Percentiles rank a stretch among this genome's conserved stretches.
These are phyloP conservation scores for Pseudozyma sp. DNA, from an alignment of 1,284 basidiomycete genomes.

Conservation along the genomic window DNA sequence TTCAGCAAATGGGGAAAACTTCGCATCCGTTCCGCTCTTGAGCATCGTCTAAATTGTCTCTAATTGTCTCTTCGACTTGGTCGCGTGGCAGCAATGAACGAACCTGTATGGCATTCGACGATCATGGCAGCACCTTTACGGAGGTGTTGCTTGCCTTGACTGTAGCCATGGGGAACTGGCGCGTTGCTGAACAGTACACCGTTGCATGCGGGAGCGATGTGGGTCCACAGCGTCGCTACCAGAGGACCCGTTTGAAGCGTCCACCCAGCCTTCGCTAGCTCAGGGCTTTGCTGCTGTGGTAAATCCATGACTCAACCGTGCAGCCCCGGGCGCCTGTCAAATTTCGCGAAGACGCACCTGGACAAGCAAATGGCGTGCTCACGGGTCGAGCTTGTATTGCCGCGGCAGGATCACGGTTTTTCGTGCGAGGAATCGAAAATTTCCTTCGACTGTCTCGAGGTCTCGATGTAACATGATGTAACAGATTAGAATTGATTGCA, in stretches of 20 bases:
- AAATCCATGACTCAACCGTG: slow-evolving; percentile 25
- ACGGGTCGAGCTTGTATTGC: not conserved
- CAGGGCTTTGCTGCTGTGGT: not conserved
- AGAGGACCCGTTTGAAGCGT: not conserved
- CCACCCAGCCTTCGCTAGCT: slow-evolving; percentile 16
- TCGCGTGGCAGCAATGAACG: too few species aligned
- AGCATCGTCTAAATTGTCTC: not conserved
- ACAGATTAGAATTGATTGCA: too few species aligned
- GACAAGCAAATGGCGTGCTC: slow-evolving; percentile 28
- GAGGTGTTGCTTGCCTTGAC: too few species aligned
- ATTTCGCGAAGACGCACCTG: slow-evolving; percentile 7
- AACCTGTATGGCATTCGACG: too few species aligned
- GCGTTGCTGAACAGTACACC: too few species aligned
- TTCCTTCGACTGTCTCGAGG: slow-evolving; percentile 10
- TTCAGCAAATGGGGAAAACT: not conserved
- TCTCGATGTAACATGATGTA: too few species aligned
- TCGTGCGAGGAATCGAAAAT: not conserved
- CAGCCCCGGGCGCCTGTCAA: not conserved
- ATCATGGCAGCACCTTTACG: too few species aligned
- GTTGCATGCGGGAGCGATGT: too few species aligned
- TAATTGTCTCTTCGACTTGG: too few species aligned
- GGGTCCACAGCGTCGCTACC: not conserved
- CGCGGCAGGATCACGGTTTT: not conserved
- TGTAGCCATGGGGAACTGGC: too few species aligned
- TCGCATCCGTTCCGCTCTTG: not conserved